Evolutionary conservation across 73 alveolate species (phyloP).

Genomic region (Symbiodinium natans): DNA sequence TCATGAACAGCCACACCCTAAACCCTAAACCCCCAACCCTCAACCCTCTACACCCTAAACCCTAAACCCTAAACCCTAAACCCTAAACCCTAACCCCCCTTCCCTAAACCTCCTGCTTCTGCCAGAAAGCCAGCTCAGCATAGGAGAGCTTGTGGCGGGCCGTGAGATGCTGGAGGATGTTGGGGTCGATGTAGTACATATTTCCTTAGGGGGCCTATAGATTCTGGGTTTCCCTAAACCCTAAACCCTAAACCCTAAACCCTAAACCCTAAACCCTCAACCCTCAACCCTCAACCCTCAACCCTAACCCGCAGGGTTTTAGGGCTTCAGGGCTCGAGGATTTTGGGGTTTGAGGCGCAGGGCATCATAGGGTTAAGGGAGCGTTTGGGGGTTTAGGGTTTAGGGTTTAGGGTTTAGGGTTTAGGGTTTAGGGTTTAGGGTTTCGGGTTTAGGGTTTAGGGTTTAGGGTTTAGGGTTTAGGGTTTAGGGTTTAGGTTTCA

Average conservation of each 20-base stretch:
- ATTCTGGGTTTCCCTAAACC: too few species aligned
- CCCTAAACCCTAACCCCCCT: too few species aligned
- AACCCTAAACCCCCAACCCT: too few species aligned
- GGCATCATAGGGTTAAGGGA: not conserved
- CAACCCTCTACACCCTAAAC: too few species aligned
- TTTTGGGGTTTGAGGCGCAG: not conserved
- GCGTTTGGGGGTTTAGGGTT: not conserved
- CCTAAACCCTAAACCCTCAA: not conserved
- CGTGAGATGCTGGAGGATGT: conserved; percentile 44
- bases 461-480: not conserved
- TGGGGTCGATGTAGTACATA: conserved; percentile 80
- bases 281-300: not conserved
- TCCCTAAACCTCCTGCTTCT: too few species aligned
- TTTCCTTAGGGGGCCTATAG: not conserved
- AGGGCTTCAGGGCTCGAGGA: not conserved
- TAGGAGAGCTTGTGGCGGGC: conserved; percentile 30
- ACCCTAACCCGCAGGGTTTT: not conserved
- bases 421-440: too few species aligned
- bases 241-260: not conserved
- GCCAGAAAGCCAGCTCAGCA: conserved; percentile 7
- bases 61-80: too few species aligned
- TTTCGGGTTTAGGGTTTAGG: not conserved
- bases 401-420: not conserved
- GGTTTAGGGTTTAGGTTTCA: not conserved
- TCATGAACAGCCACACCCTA: too few species aligned